Conservation (phyloP, 176 grass and related monocot genomes). For the Pontederia paniculata region DNA sequence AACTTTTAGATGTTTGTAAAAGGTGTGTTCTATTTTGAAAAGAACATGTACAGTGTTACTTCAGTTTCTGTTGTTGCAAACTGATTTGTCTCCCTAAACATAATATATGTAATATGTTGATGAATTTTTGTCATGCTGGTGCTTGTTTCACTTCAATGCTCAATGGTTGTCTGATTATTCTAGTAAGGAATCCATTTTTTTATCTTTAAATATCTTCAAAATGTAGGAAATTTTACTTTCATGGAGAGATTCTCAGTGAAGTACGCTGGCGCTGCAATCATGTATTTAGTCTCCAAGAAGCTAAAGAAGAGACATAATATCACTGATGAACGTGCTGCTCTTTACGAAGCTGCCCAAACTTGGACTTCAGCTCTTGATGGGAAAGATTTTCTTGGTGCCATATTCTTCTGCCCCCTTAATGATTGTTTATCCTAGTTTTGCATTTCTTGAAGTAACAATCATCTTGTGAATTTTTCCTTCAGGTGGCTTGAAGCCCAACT, state of each 20-base stretch:
- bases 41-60: too few relatives aligned
- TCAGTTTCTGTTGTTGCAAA: too few relatives aligned
- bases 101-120: too few relatives aligned
- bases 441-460: not conserved
- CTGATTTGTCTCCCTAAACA: too few relatives aligned
- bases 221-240: constrained; percentile 79
- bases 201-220: not conserved
- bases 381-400: constrained; percentile 71
- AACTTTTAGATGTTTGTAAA: too few relatives aligned
- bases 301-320: constrained; percentile 93
- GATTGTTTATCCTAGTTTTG: not conserved
- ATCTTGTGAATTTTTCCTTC: constrained; percentile 1
- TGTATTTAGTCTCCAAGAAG: constrained; percentile 94
- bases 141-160: too few relatives aligned
- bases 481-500: constrained; percentile 86
- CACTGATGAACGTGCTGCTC: constrained; percentile 62
- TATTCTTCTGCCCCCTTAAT: too few relatives aligned
- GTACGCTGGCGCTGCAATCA: constrained; percentile 79
- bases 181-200: not conserved
- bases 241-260: constrained; percentile 66
- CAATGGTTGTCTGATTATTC: too few relatives aligned
- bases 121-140: too few relatives aligned
- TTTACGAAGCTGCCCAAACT: constrained; percentile 70
- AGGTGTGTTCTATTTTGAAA: too few relatives aligned
- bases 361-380: constrained; percentile 76